phyloP scores from a whole-genome alignment of 2,329 filamentous ascomycete species.

The Colletotrichum lini region DNA sequence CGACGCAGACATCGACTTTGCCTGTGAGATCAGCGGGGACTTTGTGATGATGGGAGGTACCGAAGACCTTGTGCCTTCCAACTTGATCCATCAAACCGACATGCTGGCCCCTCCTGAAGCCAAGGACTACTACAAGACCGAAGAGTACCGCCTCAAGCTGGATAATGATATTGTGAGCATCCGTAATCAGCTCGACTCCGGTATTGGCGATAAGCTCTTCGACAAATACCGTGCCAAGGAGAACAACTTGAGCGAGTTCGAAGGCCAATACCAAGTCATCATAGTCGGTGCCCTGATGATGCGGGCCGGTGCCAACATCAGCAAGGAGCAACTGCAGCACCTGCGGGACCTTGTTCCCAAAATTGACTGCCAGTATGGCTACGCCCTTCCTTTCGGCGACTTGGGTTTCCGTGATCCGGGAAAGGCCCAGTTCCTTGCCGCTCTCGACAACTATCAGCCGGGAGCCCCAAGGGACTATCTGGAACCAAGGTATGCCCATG shows the following conservation, averaged over 20 bases:
- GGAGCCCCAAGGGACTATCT: conserved; percentile 41
- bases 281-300: conserved; percentile 46
- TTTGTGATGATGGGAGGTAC: neutral
- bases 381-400: conserved; percentile 11
- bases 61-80: neutral
- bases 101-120: neutral
- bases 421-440: conserved; percentile 44
- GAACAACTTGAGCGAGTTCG: neutral
- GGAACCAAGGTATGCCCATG: conserved; percentile 37
- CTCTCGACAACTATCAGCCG: conserved; percentile 44
- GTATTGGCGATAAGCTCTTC: conserved; percentile 12
- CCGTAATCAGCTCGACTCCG: neutral
- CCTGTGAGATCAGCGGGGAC: neutral
- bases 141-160: neutral
- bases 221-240: conserved; percentile 5
- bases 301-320: conserved; percentile 45
- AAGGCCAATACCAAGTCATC: conserved; percentile 43
- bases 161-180: neutral
- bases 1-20: conserved; percentile 5
- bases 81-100: conserved; percentile 11
- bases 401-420: conserved; percentile 43
- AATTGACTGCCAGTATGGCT: conserved; percentile 28
- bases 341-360: conserved; percentile 39
- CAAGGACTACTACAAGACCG: neutral
- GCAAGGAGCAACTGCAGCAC: conserved; percentile 43